A percentile compares a stretch with the other conserved stretches of the same genome.
phyloP scores from a whole-genome alignment of 805 yeast species.

The Barnettozyma vustinii region DNA sequence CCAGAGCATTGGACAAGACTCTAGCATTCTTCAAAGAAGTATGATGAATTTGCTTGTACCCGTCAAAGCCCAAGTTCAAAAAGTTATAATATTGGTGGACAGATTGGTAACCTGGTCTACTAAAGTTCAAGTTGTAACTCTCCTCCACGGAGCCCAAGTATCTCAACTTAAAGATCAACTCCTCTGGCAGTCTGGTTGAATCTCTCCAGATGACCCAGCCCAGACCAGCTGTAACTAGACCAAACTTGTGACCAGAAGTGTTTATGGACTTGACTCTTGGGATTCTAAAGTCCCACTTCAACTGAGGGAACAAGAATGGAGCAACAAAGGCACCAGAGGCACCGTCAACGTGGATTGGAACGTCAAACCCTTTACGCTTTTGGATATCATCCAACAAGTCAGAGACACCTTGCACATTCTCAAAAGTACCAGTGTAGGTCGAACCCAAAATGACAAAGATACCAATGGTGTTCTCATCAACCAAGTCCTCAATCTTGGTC shows the following conservation, averaged over 20 bases:
- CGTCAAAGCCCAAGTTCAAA: conserved; percentile 62
- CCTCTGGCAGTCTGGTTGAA: conserved; percentile 56
- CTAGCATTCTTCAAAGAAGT: conserved; percentile 71
- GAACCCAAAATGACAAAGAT: conserved; percentile 85
- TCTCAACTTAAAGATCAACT: conserved; percentile 68
- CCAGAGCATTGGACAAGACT: conserved; percentile 52
- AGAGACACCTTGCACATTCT: conserved; percentile 58
- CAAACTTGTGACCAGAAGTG: conserved; percentile 91
- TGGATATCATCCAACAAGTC: conserved; percentile 67
- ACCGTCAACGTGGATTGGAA: conserved; percentile 91
- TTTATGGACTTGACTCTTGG: conserved; percentile 79
- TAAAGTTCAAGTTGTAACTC: conserved; percentile 80
- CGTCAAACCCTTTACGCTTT: conserved; percentile 54
- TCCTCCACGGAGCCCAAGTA: conserved; percentile 88
- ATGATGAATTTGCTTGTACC: conserved; percentile 60
- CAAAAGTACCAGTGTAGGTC: conserved; percentile 91
- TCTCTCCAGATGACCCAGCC: conserved; percentile 91
- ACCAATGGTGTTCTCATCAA: conserved; percentile 93
- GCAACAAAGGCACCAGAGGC: conserved; percentile 90
- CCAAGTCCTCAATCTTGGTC: conserved; percentile 49
- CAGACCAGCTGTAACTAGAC: conserved; percentile 82
- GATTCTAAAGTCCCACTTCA: conserved; percentile 78
- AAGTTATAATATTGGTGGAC: conserved; percentile 83
- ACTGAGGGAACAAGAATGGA: conserved; percentile 72
- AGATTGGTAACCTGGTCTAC: conserved; percentile 90